Conservation (phyloP, 2,329 filamentous ascomycete species). For the Westerdykella aurantiaca region DNA sequence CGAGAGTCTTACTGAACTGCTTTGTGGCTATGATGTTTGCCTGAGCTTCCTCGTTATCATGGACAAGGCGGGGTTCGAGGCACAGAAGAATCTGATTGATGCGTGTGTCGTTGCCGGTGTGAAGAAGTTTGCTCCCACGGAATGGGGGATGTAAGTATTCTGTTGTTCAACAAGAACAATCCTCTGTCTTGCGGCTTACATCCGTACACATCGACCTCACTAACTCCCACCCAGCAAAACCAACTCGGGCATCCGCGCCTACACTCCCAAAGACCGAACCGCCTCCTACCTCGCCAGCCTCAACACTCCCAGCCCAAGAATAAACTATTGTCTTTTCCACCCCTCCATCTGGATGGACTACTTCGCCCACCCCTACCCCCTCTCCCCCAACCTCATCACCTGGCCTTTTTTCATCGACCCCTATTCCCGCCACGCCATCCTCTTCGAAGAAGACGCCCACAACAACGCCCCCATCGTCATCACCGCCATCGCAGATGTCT, state of each 20-base stretch:
- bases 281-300: constrained; percentile 48
- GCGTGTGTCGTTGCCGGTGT: constrained; percentile 28
- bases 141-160: constrained; percentile 22
- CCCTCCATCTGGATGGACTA: constrained; percentile 53
- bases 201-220: not conserved
- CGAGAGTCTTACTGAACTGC: constrained; percentile 30
- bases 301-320: constrained; percentile 36
- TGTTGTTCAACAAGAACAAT: not conserved
- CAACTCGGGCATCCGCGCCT: constrained; percentile 42
- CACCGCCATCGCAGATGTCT: constrained; percentile 23
- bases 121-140: constrained; percentile 25
- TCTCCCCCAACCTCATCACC: constrained; percentile 41
- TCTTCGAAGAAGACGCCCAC: constrained; percentile 23
- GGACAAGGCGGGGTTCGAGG: constrained; percentile 17
- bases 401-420: constrained; percentile 33
- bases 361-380: constrained; percentile 46
- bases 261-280: constrained; percentile 47
- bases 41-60: constrained; percentile 44
- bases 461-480: constrained; percentile 16
- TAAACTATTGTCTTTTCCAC: constrained; percentile 55
- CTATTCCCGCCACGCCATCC: constrained; percentile 21
- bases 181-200: not conserved
- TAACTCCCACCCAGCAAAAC: constrained; percentile 10
- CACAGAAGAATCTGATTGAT: constrained; percentile 29
- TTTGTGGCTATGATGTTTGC: constrained; percentile 46